phyloP scores from a whole-genome alignment of 164 flowering plant genomes.

The Liquidambar formosana region DNA sequence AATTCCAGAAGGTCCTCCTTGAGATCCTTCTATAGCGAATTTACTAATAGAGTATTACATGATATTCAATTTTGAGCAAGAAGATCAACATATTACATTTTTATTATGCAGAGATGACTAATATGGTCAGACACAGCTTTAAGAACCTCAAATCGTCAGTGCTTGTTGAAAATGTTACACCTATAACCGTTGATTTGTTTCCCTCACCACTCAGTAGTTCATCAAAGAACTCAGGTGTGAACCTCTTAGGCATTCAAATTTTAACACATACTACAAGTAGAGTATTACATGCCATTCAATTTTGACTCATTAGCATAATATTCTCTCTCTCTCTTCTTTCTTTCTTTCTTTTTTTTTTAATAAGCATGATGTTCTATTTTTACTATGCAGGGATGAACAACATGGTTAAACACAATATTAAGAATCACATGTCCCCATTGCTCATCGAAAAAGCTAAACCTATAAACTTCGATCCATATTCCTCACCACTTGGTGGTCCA shows the following conservation, averaged over 20 bases:
- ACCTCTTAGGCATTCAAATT: not conserved
- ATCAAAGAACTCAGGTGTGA: constrained; percentile 34
- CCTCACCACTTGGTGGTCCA: constrained; percentile 23
- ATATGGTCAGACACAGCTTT: constrained; percentile 13
- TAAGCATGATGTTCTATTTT: not conserved
- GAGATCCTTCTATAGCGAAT: not conserved
- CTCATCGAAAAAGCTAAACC: constrained; percentile 27
- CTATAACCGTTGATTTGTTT: constrained; percentile 19
- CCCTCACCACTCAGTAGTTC: constrained; percentile 21
- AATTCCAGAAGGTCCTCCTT: not conserved
- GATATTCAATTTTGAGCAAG: not conserved
- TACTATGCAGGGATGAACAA: constrained; percentile 25
- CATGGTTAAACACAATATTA: constrained; percentile 11
- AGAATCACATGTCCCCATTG: constrained; percentile 13
- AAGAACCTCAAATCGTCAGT: constrained; percentile 19
- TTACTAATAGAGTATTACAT: not conserved
- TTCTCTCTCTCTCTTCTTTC: too few relatives aligned
- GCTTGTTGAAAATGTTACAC: constrained; percentile 25
- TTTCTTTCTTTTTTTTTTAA: too few relatives aligned
- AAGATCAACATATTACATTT: not conserved
- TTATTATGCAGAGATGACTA: constrained; percentile 23
- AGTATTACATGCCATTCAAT: not conserved
- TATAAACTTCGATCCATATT: constrained; percentile 18
- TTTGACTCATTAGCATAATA: not conserved
- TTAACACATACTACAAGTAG: not conserved